These are phyloP conservation scores for Clohesyomyces aquaticus DNA, from an alignment of 495 filamentous ascomycete species.

Conservation along the genomic window DNA sequence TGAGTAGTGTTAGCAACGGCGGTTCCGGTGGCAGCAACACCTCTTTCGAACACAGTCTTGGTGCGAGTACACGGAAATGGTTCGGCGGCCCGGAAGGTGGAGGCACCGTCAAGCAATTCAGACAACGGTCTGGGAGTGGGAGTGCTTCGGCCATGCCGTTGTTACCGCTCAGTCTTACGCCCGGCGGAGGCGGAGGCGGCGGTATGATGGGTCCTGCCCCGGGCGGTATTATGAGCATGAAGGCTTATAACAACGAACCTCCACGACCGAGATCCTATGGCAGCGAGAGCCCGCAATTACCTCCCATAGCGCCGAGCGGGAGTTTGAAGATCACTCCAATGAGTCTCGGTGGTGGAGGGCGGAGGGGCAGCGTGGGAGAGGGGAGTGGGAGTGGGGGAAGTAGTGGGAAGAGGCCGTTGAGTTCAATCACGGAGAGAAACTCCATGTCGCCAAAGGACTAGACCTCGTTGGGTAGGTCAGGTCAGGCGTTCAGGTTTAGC, in stretches of 20 bases:
- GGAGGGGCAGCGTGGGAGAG: slow-evolving; percentile 8
- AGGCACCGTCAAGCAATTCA: background rate
- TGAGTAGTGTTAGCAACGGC: slow-evolving; percentile 16
- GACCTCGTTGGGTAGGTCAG: too few species aligned
- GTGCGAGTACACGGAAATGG: slow-evolving; percentile 4
- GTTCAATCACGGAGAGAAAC: background rate
- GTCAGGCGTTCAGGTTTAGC: too few species aligned
- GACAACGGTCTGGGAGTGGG: slow-evolving; percentile 5
- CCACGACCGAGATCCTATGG: too few species aligned
- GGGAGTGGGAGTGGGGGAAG: background rate
- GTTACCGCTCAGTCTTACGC: slow-evolving; percentile 5
- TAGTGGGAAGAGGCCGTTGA: slow-evolving; percentile 11
- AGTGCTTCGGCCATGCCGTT: background rate
- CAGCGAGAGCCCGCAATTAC: background rate
- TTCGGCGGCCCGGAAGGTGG: slow-evolving; percentile 15
- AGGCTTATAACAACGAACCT: too few species aligned
- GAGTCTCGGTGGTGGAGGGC: background rate
- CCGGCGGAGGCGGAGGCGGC: background rate
- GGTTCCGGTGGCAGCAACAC: background rate
- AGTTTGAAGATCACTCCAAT: background rate
- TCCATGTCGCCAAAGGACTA: background rate
- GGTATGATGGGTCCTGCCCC: background rate
- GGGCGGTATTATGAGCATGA: too few species aligned
- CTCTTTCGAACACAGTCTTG: slow-evolving; percentile 21
- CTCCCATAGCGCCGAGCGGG: background rate